These are phyloP conservation scores for Acanthamoeba quina DNA, from an alignment of 208 protist species.

Conservation along the genomic window DNA sequence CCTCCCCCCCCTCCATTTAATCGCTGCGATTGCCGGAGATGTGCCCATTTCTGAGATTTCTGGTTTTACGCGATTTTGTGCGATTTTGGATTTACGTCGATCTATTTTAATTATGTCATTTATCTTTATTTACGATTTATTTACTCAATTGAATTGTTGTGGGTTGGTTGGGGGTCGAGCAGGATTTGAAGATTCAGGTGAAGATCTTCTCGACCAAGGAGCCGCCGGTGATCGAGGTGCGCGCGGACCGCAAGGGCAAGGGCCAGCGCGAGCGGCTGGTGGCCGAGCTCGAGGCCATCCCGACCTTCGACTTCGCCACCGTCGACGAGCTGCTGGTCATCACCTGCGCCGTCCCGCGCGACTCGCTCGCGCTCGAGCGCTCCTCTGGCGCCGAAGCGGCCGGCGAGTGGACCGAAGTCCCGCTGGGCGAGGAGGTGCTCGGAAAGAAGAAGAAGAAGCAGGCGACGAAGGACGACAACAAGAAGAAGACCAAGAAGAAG, in stretches of 20 bases:
- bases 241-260: slow-evolving; percentile 1
- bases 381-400: background rate
- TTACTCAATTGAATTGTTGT: background rate
- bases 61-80: background rate
- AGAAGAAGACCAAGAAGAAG: too few relatives aligned
- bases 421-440: slow-evolving; percentile 4
- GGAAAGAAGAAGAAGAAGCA: background rate
- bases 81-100: too few relatives aligned
- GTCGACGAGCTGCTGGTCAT: background rate
- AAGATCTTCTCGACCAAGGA: slow-evolving; percentile 54
- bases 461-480: background rate
- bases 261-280: background rate
- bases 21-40: background rate
- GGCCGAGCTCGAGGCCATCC: slow-evolving; percentile 16
- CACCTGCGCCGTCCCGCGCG: background rate
- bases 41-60: background rate
- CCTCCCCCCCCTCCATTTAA: background rate
- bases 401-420: background rate
- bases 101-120: background rate
- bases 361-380: background rate
- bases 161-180: background rate
- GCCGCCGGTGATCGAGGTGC: slow-evolving; percentile 17
- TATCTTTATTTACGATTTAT: background rate
- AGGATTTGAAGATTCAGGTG: slow-evolving; percentile 15
- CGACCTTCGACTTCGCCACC: slow-evolving; percentile 2